Percentiles rank a stretch among this genome's conserved stretches.
Conservation (phyloP, 176 grass and related monocot genomes). For the Oryza australiensis region DNA sequence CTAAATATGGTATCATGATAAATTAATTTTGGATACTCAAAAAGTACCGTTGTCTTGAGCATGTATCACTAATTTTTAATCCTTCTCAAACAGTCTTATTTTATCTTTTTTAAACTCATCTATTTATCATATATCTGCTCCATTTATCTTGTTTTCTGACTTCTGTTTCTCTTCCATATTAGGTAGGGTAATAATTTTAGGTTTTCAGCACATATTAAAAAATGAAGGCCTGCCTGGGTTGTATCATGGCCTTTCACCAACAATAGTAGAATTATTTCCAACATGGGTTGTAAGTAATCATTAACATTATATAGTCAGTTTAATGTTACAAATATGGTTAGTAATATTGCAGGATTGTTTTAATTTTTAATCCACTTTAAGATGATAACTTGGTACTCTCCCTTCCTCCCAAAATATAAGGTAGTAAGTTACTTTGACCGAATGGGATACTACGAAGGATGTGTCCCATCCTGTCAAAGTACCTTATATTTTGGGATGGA, state of each 20-base stretch:
- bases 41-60: neutral
- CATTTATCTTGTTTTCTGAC: neutral
- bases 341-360: neutral
- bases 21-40: conserved; percentile 24
- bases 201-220: conserved; percentile 78
- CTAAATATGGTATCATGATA: conserved; percentile 15
- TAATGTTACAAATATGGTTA: conserved; percentile 19
- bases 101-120: conserved; percentile 6
- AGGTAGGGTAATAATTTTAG: conserved; percentile 80
- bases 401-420: no score
- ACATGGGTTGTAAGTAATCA: conserved; percentile 78
- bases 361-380: neutral
- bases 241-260: conserved; percentile 91
- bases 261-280: conserved; percentile 73
- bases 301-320: conserved; percentile 29
- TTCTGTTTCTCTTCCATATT: conserved; percentile 29
- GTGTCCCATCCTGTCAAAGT: no score
- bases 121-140: conserved; percentile 20
- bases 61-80: conserved; percentile 5
- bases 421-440: no score
- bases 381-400: neutral
- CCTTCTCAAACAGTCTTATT: neutral
- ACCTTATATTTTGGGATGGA: no score
- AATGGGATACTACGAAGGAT: no score
- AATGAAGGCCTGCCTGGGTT: conserved; percentile 76